Evolutionary conservation across 2,329 filamentous ascomycete species (phyloP).

Genomic region (Aspergillus ustus): DNA sequence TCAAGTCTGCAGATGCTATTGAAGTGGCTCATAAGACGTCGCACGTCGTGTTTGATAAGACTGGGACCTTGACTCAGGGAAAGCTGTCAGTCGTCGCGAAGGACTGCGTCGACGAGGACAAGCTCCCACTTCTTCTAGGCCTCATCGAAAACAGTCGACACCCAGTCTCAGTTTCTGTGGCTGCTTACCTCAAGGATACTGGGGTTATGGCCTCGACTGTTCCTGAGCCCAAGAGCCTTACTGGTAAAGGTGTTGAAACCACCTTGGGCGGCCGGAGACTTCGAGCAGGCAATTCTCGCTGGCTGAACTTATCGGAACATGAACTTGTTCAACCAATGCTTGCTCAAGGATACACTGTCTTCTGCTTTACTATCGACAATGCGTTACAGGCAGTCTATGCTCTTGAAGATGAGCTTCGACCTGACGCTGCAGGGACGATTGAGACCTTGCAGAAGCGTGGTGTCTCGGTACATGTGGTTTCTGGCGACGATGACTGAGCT

Average conservation of each 20-base stretch:
- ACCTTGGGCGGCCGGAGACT: constrained; percentile 21
- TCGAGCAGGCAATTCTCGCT: constrained; percentile 37
- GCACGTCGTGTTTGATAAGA: constrained; percentile 80
- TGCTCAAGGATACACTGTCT: constrained; percentile 54
- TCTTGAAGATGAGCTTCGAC: constrained; percentile 56
- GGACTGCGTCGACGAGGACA: constrained; percentile 14
- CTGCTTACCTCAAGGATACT: constrained; percentile 43
- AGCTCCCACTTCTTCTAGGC: constrained; percentile 34
- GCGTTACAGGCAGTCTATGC: constrained; percentile 54
- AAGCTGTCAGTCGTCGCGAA: constrained; percentile 47
- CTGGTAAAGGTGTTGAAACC: constrained; percentile 38
- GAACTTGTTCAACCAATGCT: constrained; percentile 40
- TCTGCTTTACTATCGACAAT: constrained; percentile 60
- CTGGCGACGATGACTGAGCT: constrained; percentile 58
- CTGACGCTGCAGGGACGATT: constrained; percentile 50
- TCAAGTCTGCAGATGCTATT: constrained; percentile 68
- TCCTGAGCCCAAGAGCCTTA: constrained; percentile 28
- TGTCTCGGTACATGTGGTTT: constrained; percentile 61
- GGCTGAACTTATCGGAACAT: constrained; percentile 41
- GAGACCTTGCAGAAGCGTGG: constrained; percentile 51
- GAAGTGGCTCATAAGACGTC: constrained; percentile 65
- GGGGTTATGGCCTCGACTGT: constrained; percentile 22
- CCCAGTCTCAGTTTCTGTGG: constrained; percentile 57
- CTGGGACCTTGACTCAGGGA: constrained; percentile 72
- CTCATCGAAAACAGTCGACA: constrained; percentile 54